Evolutionary conservation across 257 asterid genomes (phyloP), one percentile per base, ranked within the genome.

Genomic region (Plantago ovata): DNA sequence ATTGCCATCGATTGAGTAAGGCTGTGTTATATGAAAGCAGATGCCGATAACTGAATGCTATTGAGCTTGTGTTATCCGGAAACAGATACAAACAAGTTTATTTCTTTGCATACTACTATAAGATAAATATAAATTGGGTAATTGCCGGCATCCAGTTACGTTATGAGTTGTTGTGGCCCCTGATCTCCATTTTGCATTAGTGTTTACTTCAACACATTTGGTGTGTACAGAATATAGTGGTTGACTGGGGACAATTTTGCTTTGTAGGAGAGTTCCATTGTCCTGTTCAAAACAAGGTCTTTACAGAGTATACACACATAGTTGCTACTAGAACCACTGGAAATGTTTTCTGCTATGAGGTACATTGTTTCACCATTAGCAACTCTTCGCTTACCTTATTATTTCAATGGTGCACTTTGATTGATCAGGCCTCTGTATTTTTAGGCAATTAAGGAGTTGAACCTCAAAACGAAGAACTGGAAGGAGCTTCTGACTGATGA

Each of bases 401-500:
- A 40, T 13, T 16, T 51, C 20, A 20, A 21, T 41, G 6, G 12
- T 47, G 19, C 15, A 45, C 38, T 56, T 41, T 20, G 38, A 42
- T 42, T 51, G 10, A 51, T 62, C 56, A 13, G 46, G 43, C 32
- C 38, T 32, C 52, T 56, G 68, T 20, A 59, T 66, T 67, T 53
- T 2, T 65, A 93, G 98, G 96, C 97, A 61, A 77, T 93, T 63
- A 93, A 93, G 75, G 98, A 93, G 68, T 74, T 93, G 65, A 93
- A 93, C 77, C 69, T 89, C 58, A 92, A 88, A 74, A 81, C 95
- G 7, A 92, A 88, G 84, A 92, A 81, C 76, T 86, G 95, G 98
- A 93, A 89, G 63, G 98, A 93, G 83, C 98, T 93, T 70, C 95
- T 93, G 58, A 86, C 98, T 3, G 96, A 93, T 53, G 98, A 89